Evolutionary conservation across 176 grass and related monocot genomes (phyloP), one percentile per base, ranked within the genome.

Genomic region (Eragrostis curvula): DNA sequence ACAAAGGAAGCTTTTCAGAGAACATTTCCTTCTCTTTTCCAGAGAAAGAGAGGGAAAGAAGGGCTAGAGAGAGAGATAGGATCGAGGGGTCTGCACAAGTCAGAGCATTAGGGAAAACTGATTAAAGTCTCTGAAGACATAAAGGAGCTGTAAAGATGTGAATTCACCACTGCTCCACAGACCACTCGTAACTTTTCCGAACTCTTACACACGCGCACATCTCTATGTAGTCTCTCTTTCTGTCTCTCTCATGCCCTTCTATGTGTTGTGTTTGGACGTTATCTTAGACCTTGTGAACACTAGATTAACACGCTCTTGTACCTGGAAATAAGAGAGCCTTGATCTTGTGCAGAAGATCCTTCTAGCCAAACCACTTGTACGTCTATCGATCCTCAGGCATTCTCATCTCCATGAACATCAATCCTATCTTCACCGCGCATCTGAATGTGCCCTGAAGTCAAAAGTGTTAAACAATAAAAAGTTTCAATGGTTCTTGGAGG

Each of bases 1-100:
- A 92, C 90, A 94, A 94, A 89, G 83, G 88, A 89, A 82, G 86
- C 92, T 94, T 94, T 94, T 88, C 92, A 94, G 92, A 84, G 83
- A 91, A 94, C 89, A 91, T 81, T 89, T 91, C 52, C 83, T 73
- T 84, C 72, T 77, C 80, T 94, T 94, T 79, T 70, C 68, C 83
- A 71, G 47, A 24, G 85, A 83, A 72, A 78, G 63, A 76, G 79
- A 60, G 70, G 59, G 21, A 73, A 24, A 46, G 83, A 59, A 52
- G 21, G 68, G 80, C 59, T 63, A 77, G 15, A 17, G 15, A 48
- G 67, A 42, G 47, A 36, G 41, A 50, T 46, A 64, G 63, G 21
- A 5, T 2, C 30, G 27, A 23, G 70, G 59, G 78, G 88, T 74
- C 79, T 27, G 58, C 24, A 80, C 71, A 50, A 77, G 73, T 90